Percentiles rank a stretch among this genome's conserved stretches.
These are phyloP conservation scores for Candida sonorensis DNA, from an alignment of 805 yeast species.

Conservation along the genomic window DNA sequence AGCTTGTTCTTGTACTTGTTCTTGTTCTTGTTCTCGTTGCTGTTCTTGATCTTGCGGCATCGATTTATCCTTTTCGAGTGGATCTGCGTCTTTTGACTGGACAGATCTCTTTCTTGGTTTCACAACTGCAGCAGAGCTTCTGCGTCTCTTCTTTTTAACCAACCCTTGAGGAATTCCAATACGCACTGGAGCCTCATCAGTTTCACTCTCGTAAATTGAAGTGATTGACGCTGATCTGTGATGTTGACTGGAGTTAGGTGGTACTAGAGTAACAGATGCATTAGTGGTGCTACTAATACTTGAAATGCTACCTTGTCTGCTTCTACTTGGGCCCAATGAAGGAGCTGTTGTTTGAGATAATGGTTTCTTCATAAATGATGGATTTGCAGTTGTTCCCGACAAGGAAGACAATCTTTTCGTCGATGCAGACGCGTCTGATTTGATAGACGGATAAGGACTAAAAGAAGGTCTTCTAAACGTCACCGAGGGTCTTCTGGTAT, in stretches of 20 bases:
- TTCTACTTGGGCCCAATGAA: neutral
- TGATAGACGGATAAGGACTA: neutral
- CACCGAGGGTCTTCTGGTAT: constrained; percentile 7
- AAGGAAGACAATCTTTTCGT: constrained; percentile 17
- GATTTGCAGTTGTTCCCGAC: too few species aligned
- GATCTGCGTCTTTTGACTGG: neutral
- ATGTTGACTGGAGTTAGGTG: too few species aligned
- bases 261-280: too few species aligned
- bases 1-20: neutral
- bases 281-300: constrained; percentile 1
- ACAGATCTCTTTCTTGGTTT: constrained; percentile 1
- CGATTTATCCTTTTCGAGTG: too few species aligned
- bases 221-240: too few species aligned
- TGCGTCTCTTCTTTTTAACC: constrained; percentile 21
- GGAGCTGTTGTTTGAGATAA: neutral
- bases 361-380: neutral
- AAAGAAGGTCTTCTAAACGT: constrained; percentile 4
- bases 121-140: constrained; percentile 26
- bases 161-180: constrained; percentile 9
- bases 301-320: constrained; percentile 5
- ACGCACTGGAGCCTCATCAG: constrained; percentile 4
- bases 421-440: constrained; percentile 1
- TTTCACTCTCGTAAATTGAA: constrained; percentile 5
- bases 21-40: constrained; percentile 1
- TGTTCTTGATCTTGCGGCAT: too few species aligned